Evolutionary conservation across 805 yeast species (phyloP), one percentile per base, ranked within the genome.

Genomic region (Saccharomycopsis javanensis): DNA sequence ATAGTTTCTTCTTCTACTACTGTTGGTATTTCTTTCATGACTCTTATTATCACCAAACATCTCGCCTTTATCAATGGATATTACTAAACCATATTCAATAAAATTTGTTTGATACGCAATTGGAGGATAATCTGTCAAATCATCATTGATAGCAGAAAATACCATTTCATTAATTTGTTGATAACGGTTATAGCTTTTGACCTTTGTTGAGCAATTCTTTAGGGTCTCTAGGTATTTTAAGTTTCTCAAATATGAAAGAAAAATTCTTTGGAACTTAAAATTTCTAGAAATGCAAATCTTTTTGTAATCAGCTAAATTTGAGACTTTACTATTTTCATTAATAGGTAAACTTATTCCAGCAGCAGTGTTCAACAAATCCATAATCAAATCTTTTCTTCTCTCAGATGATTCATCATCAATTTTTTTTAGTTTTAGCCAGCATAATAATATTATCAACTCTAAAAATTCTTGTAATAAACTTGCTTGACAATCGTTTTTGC

Each of bases 401-500:
- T 38, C 53, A 16, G 16, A 7, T 20, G 30, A 31, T 16, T 27
- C n/a, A 11, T 50, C 13, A 18, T 28, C 11, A 31, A 10, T 3
- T 23, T 51, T 51, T 7, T 31, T 31, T 15, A 33, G 18, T 8
- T 51, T 34, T 30, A 4, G 10, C 31, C 50, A n/a, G 27, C 46
- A 53, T n/a, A 69, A 64, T 7, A 66, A 56, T 16, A 71, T 63
- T 35, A 72, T 59, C 33, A 71, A 64, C 53, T 72, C 75, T 54
- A 72, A 60, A 59, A 70, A 72, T 52, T 72, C 74, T 60, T 71
- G 72, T 1, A 69, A 60, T 18, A 71, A 63, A 62, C 71, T 69
- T 8, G 70, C 64, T 61, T 72, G 69, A 7, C 48, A 42, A 6
- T 42, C 48, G 52, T 70, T 68, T 55, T 70, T 67, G 30, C 71